Evolutionary conservation across 768 basidiomycete species (phyloP).

Genomic region (Piloderma croceum): DNA sequence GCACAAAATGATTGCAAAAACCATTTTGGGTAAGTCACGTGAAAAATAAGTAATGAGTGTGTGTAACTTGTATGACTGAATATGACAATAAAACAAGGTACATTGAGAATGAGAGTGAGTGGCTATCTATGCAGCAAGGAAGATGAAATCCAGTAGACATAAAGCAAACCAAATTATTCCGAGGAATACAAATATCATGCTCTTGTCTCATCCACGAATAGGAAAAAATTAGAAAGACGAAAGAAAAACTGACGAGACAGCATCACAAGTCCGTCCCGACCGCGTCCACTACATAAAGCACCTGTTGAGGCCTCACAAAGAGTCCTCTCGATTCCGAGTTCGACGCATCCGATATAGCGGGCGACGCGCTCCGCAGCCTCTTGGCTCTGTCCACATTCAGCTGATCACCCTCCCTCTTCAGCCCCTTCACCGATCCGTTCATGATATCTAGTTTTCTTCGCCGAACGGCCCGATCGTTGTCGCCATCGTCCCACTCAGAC

Average conservation of each 20-base stretch:
- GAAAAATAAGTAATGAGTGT: too few species aligned
- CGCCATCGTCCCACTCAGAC: constrained; percentile 61
- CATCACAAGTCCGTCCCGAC: constrained; percentile 58
- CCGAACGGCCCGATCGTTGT: constrained; percentile 38
- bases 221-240: neutral
- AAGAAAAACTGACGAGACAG: neutral
- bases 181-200: neutral
- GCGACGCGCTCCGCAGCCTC: constrained; percentile 63
- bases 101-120: too few species aligned
- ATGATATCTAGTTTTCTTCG: constrained; percentile 39
- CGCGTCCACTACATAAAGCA: constrained; percentile 82
- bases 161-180: neutral
- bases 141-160: neutral
- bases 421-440: constrained; percentile 26
- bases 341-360: constrained; percentile 55
- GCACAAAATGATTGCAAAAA: too few species aligned
- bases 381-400: constrained; percentile 44
- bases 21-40: too few species aligned
- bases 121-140: neutral
- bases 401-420: constrained; percentile 57
- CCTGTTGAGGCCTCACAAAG: constrained; percentile 82
- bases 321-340: constrained; percentile 62
- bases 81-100: too few species aligned
- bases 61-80: too few species aligned
- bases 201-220: neutral